Evolutionary conservation across 495 filamentous ascomycete species (phyloP).

Genomic region (Amniculicola lignicola): DNA sequence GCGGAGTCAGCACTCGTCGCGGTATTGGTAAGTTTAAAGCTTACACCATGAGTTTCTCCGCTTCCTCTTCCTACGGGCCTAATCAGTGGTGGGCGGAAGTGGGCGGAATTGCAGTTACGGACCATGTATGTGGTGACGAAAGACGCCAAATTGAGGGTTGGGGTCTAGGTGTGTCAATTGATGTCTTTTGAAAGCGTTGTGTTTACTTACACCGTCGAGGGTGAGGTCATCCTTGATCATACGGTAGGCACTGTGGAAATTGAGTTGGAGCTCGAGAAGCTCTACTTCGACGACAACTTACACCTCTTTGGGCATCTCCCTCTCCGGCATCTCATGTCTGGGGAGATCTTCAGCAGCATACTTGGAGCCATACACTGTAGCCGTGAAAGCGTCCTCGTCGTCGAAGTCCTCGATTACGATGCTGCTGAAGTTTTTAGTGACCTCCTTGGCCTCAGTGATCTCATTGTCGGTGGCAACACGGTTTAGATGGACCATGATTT

Average conservation of each 20-base stretch:
- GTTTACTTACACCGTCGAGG: slow-evolving; percentile 66
- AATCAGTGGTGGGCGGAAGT: slow-evolving; percentile 3
- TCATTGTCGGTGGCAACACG: slow-evolving; percentile 53
- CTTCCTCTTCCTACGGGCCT: slow-evolving; percentile 69
- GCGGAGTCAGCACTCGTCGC: not conserved
- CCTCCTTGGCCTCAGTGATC: slow-evolving; percentile 35
- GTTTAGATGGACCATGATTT: slow-evolving; percentile 66
- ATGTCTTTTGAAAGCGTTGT: slow-evolving; percentile 72
- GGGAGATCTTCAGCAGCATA: slow-evolving; percentile 78
- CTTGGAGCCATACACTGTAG: slow-evolving; percentile 78
- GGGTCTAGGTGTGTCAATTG: slow-evolving; percentile 18
- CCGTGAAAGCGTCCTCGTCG: slow-evolving; percentile 61
- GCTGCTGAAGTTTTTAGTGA: slow-evolving; percentile 48
- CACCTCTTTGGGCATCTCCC: slow-evolving; percentile 46
- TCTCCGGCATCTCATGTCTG: slow-evolving; percentile 76
- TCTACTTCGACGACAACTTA: not conserved
- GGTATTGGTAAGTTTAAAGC: no score
- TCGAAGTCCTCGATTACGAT: slow-evolving; percentile 46
- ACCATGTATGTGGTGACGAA: slow-evolving; percentile 91
- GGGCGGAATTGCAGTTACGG: slow-evolving; percentile 24
- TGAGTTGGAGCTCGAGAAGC: not conserved
- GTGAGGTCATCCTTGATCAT: slow-evolving; percentile 95
- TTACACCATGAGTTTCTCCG: slow-evolving; percentile 74
- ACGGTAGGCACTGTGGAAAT: slow-evolving; percentile 61
- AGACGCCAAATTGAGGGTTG: slow-evolving; percentile 57